Conservation (phyloP, 192 early-diverging fungal genomes). For the Gamsiella multidivaricata region DNA sequence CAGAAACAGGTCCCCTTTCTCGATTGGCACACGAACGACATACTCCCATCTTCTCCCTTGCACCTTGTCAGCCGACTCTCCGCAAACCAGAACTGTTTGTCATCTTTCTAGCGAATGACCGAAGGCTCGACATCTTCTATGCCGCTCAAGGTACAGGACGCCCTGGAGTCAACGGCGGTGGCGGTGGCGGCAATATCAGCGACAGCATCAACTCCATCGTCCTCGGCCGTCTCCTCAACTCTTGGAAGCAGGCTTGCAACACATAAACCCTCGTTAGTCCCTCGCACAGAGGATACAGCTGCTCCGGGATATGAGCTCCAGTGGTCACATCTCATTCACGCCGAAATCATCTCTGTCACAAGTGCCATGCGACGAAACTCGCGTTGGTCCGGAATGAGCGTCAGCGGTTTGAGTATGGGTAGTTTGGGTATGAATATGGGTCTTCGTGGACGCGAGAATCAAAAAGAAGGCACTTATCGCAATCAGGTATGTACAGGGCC, state of each 20-base stretch:
- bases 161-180: background rate
- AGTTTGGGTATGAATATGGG: slow-evolving; percentile 71
- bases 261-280: slow-evolving; percentile 12
- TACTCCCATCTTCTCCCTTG: background rate
- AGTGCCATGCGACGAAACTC: slow-evolving; percentile 86
- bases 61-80: background rate
- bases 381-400: slow-evolving; percentile 76
- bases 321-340: slow-evolving; percentile 77
- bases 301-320: slow-evolving; percentile 63
- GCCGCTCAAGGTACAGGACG: slow-evolving; percentile 12
- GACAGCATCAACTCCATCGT: background rate
- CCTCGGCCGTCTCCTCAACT: slow-evolving; percentile 14
- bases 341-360: slow-evolving; percentile 80
- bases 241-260: slow-evolving; percentile 26
- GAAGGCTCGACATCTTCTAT: slow-evolving; percentile 30
- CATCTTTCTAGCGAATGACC: slow-evolving; percentile 14
- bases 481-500: slow-evolving; percentile 58
- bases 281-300: background rate
- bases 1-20: background rate
- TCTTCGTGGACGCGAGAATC: slow-evolving; percentile 56
- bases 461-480: slow-evolving; percentile 57
- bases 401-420: slow-evolving; percentile 67
- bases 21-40: background rate
- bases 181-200: background rate
- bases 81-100: background rate